These are phyloP conservation scores for Cordyceps farinosa DNA, from an alignment of 2,329 filamentous ascomycete genomes.

Conservation along the genomic window DNA sequence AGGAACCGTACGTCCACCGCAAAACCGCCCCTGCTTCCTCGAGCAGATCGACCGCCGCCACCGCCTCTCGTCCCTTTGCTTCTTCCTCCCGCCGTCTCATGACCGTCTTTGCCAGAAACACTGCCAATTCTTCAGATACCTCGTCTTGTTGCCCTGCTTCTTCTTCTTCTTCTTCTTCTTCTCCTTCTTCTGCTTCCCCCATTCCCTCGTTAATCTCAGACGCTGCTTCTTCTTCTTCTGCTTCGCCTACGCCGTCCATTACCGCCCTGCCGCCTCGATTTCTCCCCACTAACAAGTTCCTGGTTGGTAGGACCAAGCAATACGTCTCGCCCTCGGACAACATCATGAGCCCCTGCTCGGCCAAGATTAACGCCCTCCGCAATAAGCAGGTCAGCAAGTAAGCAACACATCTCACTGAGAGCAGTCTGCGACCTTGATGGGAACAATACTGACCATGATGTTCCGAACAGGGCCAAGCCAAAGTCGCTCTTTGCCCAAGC, in stretches of 20 bases:
- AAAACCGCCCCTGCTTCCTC: not conserved
- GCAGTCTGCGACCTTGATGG: not conserved
- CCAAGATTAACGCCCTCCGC: constrained; percentile 77
- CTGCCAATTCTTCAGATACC: constrained; percentile 13
- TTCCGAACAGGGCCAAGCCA: constrained; percentile 54
- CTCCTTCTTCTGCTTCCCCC: constrained; percentile 5
- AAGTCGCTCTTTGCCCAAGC: constrained; percentile 66
- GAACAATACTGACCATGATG: not conserved
- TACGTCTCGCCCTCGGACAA: constrained; percentile 84
- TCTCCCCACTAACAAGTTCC: constrained; percentile 18
- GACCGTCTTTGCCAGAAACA: not conserved
- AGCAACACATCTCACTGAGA: constrained; percentile 29
- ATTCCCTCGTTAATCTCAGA: not conserved
- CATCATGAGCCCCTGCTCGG: constrained; percentile 82
- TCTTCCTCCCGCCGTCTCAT: not conserved
- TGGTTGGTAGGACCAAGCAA: constrained; percentile 39
- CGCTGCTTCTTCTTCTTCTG: constrained; percentile 15
- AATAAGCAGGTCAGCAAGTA: constrained; percentile 78
- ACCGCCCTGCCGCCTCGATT: constrained; percentile 8
- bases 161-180: not conserved
- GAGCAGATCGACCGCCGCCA: not conserved
- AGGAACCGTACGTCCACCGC: constrained; percentile 55
- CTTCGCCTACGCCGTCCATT: constrained; percentile 15
- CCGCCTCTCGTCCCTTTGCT: not conserved
- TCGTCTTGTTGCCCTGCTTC: constrained; percentile 6